These are phyloP conservation scores for Cyclotella distinguenda DNA, from an alignment of 108 stramenopile genomes.

Conservation along the genomic window DNA sequence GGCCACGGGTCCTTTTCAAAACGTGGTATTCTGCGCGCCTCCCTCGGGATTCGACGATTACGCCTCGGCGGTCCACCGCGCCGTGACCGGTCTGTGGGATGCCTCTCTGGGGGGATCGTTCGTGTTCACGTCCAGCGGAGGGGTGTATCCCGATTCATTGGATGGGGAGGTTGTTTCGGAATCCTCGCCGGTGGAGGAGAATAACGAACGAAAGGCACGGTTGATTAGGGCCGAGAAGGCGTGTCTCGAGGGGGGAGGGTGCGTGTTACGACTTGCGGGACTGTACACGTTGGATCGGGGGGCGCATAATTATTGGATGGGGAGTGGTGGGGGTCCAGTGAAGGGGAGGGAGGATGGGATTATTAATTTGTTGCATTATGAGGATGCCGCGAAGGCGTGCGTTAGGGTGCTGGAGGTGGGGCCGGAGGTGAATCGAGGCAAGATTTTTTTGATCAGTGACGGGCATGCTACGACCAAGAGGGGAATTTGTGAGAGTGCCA, in stretches of 20 bases:
- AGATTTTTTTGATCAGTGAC: constrained; percentile 82
- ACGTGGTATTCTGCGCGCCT: constrained; percentile 90
- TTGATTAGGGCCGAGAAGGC: constrained; percentile 71
- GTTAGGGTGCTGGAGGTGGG: constrained; percentile 63
- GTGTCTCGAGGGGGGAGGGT: constrained; percentile 53
- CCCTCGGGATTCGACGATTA: constrained; percentile 89
- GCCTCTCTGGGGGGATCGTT: constrained; percentile 60
- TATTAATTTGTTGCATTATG: constrained; percentile 87
- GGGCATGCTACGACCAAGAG: constrained; percentile 71
- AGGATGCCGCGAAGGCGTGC: constrained; percentile 79
- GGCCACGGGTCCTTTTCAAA: constrained; percentile 34
- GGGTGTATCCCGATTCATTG: constrained; percentile 57
- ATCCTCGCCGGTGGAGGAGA: constrained; percentile 48
- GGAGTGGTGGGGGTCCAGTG: constrained; percentile 53
- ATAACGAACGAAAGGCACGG: constrained; percentile 58
- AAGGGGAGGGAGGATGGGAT: constrained; percentile 77
- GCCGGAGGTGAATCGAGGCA: constrained; percentile 39
- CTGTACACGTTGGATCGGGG: constrained; percentile 80
- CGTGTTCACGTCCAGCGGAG: constrained; percentile 84
- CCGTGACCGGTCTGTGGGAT: constrained; percentile 55
- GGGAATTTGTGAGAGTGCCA: constrained; percentile 80
- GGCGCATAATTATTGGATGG: constrained; percentile 87
- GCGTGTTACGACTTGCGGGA: constrained; percentile 72
- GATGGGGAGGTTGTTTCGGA: constrained; percentile 67
- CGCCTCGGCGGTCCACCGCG: constrained; percentile 56